A percentile compares a stretch with the other conserved stretches of the same genome.
Conservation (phyloP, 495 filamentous ascomycete genomes). For the Aspergillus sparsus region DNA sequence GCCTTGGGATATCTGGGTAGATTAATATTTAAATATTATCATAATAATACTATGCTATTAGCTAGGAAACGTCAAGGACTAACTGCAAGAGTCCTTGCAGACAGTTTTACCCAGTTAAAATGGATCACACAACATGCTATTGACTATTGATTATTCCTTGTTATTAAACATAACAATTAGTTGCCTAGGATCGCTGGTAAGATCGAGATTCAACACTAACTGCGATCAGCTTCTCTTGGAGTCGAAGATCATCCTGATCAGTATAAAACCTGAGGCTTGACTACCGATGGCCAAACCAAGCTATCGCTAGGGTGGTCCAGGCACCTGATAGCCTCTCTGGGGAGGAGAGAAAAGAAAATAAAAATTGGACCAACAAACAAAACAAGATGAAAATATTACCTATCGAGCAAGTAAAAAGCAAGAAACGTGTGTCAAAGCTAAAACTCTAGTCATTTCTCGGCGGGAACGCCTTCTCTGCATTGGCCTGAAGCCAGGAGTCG, state of each 20-base stretch:
- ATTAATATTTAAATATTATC: not conserved
- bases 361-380: not conserved
- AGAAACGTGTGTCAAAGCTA: not conserved
- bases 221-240: not conserved
- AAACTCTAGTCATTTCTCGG: slow-evolving; percentile 1
- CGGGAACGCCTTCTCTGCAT: not conserved
- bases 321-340: not conserved
- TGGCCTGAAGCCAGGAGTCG: not conserved
- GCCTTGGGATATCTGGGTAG: not conserved
- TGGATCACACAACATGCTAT: not conserved
- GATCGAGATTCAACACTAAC: slow-evolving; percentile 20
- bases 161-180: not conserved
- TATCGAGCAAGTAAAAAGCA: not conserved
- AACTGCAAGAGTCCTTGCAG: not conserved
- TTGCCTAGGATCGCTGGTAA: slow-evolving; percentile 2
- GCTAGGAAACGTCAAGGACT: not conserved
- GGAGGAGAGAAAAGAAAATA: not conserved
- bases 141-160: not conserved
- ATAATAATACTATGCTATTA: not conserved
- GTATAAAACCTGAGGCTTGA: slow-evolving; percentile 8
- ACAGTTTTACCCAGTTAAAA: too few species aligned
- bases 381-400: not conserved
- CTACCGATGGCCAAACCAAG: slow-evolving; percentile 2
- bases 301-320: too few species aligned
- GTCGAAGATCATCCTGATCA: slow-evolving; percentile 13